Evolutionary conservation across 1,284 basidiomycete genomes (phyloP).

Genomic region (Grifola frondosa): DNA sequence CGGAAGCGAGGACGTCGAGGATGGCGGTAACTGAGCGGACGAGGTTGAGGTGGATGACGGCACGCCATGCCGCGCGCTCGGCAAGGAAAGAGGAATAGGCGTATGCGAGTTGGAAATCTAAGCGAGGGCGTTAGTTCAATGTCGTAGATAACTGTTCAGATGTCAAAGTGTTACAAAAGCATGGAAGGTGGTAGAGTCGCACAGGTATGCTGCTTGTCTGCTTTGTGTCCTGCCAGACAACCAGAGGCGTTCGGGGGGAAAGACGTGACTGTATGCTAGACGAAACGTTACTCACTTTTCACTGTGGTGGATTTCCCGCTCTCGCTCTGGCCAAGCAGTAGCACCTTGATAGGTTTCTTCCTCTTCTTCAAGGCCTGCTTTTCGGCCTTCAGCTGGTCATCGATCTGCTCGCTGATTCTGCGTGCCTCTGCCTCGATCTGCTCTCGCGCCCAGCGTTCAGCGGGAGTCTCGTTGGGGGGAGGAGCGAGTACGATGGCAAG

Average conservation of each 20-base stretch:
- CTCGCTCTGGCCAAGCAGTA: conserved; percentile 50
- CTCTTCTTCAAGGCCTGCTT: conserved; percentile 51
- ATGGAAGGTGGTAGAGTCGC: too few species aligned
- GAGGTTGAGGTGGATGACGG: conserved; percentile 64
- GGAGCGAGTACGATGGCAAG: conserved; percentile 55
- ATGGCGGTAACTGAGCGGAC: conserved; percentile 58
- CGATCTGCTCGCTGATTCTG: conserved; percentile 62
- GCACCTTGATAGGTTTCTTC: conserved; percentile 53
- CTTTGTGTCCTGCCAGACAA: too few species aligned
- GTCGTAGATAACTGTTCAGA: too few species aligned
- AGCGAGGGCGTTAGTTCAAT: neutral
- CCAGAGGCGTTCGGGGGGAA: too few species aligned
- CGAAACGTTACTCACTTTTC: conserved; percentile 49
- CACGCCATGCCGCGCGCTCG: conserved; percentile 59
- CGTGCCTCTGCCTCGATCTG: conserved; percentile 59
- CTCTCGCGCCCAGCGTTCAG: conserved; percentile 51
- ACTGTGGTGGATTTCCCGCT: conserved; percentile 59
- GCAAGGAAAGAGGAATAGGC: conserved; percentile 49
- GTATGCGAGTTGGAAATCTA: conserved; percentile 41
- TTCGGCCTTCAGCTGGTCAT: conserved; percentile 62
- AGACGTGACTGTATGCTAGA: neutral
- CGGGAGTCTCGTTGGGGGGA: conserved; percentile 55
- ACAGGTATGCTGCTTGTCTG: too few species aligned
- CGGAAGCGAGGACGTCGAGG: conserved; percentile 46
- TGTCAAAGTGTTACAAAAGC: too few species aligned